Conservation (phyloP, 2,329 filamentous ascomycete species). For the Aureobasidium melanogenum region DNA sequence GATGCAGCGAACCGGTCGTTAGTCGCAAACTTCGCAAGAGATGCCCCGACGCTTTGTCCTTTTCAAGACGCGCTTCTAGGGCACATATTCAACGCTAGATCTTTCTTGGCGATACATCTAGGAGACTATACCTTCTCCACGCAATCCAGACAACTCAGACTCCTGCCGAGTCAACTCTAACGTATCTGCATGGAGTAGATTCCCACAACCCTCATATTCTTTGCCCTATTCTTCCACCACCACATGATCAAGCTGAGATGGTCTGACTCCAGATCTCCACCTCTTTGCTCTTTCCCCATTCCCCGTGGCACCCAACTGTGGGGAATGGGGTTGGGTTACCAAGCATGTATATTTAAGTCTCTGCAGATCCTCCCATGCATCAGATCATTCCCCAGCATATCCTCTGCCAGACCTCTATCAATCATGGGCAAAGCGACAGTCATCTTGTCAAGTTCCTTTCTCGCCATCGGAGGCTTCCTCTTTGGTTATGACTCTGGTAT, state of each 20-base stretch:
- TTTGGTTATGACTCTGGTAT: conserved; percentile 28
- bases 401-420: not conserved
- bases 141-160: not conserved
- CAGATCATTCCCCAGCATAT: not conserved
- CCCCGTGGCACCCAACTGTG: not conserved
- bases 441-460: conserved; percentile 9
- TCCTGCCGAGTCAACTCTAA: too few relatives aligned
- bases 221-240: not conserved
- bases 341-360: not conserved
- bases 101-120: too few relatives aligned
- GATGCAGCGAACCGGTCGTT: not conserved
- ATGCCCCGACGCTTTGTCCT: conserved; percentile 1
- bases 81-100: not conserved
- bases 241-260: not conserved
- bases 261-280: not conserved
- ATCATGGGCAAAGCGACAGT: conserved; percentile 12
- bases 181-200: too few relatives aligned
- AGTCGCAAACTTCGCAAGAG: not conserved
- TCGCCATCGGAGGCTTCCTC: conserved; percentile 18
- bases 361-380: not conserved
- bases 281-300: not conserved
- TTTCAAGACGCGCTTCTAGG: not conserved
- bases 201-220: too few relatives aligned
- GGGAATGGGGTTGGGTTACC: not conserved
- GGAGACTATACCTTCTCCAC: not conserved